A percentile compares a stretch with the other conserved stretches of the same genome.
Conservation (phyloP, 495 filamentous ascomycete genomes). For the Podospora didyma region DNA sequence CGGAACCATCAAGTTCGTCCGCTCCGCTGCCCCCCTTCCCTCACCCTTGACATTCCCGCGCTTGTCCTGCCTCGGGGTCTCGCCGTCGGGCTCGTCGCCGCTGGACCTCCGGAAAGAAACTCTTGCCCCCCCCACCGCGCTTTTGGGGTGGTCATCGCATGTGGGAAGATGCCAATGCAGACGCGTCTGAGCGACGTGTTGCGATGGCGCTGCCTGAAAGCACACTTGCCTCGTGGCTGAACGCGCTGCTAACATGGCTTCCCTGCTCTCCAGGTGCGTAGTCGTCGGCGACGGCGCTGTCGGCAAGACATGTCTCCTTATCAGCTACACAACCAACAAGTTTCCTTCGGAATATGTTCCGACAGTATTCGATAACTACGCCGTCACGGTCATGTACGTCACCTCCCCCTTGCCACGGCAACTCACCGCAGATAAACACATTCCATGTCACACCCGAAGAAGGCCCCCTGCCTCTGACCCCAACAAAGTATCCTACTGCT, state of each 20-base stretch:
- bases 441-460: neutral
- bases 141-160: neutral
- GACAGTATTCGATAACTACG: slow-evolving; percentile 99
- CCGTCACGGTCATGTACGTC: slow-evolving; percentile 97
- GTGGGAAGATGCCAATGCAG: neutral
- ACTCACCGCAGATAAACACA: neutral
- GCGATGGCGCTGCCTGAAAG: neutral
- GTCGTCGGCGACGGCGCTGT: slow-evolving; percentile 99
- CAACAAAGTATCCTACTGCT: neutral
- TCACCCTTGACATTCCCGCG: neutral
- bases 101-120: neutral
- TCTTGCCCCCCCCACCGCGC: neutral
- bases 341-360: slow-evolving; percentile 99
- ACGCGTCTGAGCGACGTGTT: slow-evolving; percentile 13
- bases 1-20: slow-evolving; percentile 77
- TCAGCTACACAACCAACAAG: slow-evolving; percentile 99
- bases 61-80: neutral
- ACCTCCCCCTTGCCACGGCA: neutral
- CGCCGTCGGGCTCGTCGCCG: neutral
- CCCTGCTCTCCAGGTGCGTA: slow-evolving; percentile 65
- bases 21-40: slow-evolving; percentile 12
- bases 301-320: slow-evolving; percentile 96
- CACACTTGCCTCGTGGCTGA: neutral
- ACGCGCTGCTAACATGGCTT: slow-evolving; percentile 15
- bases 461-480: neutral